A percentile compares a stretch with the other conserved stretches of the same genome.
phyloP scores from a whole-genome alignment of 345 rosid genomes.

The Toxicodendron radicans region DNA sequence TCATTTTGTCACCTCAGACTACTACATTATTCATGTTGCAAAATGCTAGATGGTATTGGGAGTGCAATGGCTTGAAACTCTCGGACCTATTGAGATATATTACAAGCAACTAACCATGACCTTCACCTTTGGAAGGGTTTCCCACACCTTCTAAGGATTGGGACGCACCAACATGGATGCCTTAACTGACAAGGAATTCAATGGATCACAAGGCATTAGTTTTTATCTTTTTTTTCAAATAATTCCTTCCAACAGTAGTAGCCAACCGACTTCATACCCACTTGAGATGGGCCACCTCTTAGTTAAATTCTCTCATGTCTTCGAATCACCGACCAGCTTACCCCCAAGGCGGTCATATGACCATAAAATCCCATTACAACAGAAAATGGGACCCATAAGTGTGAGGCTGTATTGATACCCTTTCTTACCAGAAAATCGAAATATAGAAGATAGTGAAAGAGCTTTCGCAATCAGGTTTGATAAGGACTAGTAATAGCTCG shows the following conservation, averaged over 20 bases:
- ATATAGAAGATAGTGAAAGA: neutral
- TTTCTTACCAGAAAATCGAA: constrained; percentile 1
- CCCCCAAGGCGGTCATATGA: neutral
- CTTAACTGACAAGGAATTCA: neutral
- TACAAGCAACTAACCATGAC: neutral
- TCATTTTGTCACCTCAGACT: neutral
- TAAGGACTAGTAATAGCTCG: neutral
- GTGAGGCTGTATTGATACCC: neutral
- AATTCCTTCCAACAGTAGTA: neutral
- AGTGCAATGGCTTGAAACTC: neutral
- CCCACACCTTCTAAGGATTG: neutral
- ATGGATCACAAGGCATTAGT: neutral
- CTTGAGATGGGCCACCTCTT: neutral
- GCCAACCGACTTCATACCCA: neutral
- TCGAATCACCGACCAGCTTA: neutral
- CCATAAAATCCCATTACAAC: neutral
- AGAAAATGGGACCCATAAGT: neutral
- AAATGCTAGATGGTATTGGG: neutral
- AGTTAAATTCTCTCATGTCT: too few species aligned
- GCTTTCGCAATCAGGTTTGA: neutral
- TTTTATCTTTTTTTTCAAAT: neutral
- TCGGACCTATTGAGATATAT: neutral
- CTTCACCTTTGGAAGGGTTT: neutral
- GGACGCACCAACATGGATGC: neutral
- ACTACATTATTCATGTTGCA: neutral